Conservation (phyloP, 176 grass and related monocot genomes). For the Dactylis glomerata region DNA sequence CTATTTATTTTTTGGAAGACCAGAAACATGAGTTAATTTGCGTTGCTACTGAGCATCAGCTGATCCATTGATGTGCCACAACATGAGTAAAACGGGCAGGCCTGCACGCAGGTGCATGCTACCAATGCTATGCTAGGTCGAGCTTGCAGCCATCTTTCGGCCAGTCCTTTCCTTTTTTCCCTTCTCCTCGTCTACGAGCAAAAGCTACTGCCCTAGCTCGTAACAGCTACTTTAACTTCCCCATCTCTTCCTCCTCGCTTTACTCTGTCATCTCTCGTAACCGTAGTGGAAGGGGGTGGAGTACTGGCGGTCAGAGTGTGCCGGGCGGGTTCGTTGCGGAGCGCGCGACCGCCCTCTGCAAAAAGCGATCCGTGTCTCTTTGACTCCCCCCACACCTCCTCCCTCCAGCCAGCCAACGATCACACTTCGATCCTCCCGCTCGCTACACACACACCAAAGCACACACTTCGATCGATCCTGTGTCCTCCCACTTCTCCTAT, state of each 20-base stretch:
- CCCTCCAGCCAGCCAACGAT: neutral
- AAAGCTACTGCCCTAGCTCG: conserved; percentile 13
- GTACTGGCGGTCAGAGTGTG: conserved; percentile 48
- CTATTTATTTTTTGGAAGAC: neutral
- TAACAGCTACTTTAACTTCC: conserved; percentile 32
- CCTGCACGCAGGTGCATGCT: neutral
- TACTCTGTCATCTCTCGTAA: conserved; percentile 21
- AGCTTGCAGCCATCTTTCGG: conserved; percentile 19
- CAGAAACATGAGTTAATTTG: neutral
- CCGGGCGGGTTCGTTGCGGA: conserved; percentile 41
- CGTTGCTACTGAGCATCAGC: neutral
- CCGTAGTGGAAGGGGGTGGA: conserved; percentile 7
- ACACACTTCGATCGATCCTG: neutral
- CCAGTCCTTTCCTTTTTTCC: neutral
- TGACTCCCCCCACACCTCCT: conserved; percentile 29
- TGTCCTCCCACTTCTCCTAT: neutral
- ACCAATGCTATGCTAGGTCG: conserved; percentile 14
- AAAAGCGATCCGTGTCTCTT: conserved; percentile 70
- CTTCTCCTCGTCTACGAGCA: neutral
- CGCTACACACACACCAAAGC: neutral
- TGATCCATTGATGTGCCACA: neutral
- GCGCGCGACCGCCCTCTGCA: conserved; percentile 47
- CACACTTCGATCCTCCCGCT: neutral
- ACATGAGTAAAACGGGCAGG: neutral
- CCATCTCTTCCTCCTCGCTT: neutral